Percentiles rank a stretch among this genome's conserved stretches.
These are phyloP conservation scores for Metschnikowia lochheadii DNA, from an alignment of 805 yeast genomes.

Conservation along the genomic window DNA sequence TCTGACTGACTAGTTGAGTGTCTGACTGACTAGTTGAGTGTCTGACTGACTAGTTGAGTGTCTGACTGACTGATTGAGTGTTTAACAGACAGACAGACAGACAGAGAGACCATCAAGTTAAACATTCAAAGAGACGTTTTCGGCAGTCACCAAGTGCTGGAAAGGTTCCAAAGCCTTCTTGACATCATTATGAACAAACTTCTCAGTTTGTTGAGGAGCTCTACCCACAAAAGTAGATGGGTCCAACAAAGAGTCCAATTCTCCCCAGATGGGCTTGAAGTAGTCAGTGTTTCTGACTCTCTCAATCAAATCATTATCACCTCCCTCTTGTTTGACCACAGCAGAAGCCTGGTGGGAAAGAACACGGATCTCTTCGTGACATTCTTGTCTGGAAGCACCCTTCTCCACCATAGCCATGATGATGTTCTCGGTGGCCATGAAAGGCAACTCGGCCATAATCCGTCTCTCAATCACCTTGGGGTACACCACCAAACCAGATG, in stretches of 20 bases:
- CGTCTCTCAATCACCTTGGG: slow-evolving; percentile 98
- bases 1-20: no score
- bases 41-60: no score
- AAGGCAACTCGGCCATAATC: slow-evolving; percentile 90
- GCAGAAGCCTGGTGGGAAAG: slow-evolving; percentile 96
- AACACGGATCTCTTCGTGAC: slow-evolving; percentile 96
- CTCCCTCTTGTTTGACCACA: slow-evolving; percentile 97
- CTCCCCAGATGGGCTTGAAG: slow-evolving; percentile 84
- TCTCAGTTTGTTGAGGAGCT: slow-evolving; percentile 96
- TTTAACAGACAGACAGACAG: no score
- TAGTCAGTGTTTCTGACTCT: slow-evolving; percentile 73
- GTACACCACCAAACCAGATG: slow-evolving; percentile 94
- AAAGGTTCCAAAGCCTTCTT: slow-evolving; percentile 74
- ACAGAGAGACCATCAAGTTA: slow-evolving; percentile 26
- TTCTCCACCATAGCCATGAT: slow-evolving; percentile 99
- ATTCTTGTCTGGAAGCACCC: slow-evolving; percentile 97
- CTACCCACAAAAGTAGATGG: slow-evolving; percentile 96
- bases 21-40: no score
- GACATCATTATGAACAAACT: slow-evolving; percentile 82
- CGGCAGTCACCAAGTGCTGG: slow-evolving; percentile 53
- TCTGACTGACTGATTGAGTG: no score
- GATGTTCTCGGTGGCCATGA: slow-evolving; percentile 98
- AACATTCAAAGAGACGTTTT: slow-evolving; percentile 76
- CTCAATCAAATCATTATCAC: slow-evolving; percentile 94
- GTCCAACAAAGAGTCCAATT: slow-evolving; percentile 75